Percentiles rank a stretch among this genome's conserved stretches.
phyloP scores from a whole-genome alignment of 2,329 filamentous ascomycete species.

The Sphaerulina vaccinii region DNA sequence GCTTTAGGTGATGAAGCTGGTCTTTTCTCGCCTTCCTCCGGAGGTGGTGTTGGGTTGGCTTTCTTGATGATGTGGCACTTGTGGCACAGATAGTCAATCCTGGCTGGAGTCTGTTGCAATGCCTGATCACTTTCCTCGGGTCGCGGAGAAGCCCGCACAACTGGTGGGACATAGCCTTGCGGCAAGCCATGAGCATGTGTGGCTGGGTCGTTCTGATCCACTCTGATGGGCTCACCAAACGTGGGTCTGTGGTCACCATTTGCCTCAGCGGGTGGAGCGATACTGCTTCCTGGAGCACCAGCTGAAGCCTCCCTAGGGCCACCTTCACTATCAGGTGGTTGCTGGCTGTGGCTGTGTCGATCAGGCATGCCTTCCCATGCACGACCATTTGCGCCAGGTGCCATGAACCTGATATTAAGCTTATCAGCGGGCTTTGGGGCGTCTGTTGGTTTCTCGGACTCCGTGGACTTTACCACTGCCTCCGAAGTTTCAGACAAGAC shows the following conservation, averaged over 20 bases:
- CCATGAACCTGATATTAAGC: constrained; percentile 31
- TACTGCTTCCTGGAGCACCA: constrained; percentile 11
- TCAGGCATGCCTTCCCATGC: constrained; percentile 35
- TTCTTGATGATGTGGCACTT: constrained; percentile 50
- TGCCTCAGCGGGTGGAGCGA: constrained; percentile 3
- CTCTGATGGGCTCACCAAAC: constrained; percentile 14
- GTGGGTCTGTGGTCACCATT: constrained; percentile 21
- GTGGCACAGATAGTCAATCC: constrained; percentile 44
- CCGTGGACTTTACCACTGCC: constrained; percentile 14
- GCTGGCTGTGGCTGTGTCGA: constrained; percentile 15
- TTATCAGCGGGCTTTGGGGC: constrained; percentile 13
- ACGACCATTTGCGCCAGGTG: constrained; percentile 30
- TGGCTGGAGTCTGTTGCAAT: constrained; percentile 12
- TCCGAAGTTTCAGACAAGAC: constrained; percentile 17
- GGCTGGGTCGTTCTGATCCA: constrained; percentile 23
- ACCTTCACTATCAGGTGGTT: constrained; percentile 15
- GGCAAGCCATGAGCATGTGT: constrained; percentile 31
- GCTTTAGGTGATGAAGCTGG: constrained; percentile 20
- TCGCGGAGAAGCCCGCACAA: constrained; percentile 19
- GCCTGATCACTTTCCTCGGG: constrained; percentile 9
- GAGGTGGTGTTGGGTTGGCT: constrained; percentile 38
- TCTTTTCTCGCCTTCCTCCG: constrained; percentile 32
- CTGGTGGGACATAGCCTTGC: constrained; percentile 27
- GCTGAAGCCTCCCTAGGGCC: constrained; percentile 11
- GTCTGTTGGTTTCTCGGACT: constrained; percentile 9